Conservation (phyloP, 441 rosid species). For the Pelargonium exstipulatum region DNA sequence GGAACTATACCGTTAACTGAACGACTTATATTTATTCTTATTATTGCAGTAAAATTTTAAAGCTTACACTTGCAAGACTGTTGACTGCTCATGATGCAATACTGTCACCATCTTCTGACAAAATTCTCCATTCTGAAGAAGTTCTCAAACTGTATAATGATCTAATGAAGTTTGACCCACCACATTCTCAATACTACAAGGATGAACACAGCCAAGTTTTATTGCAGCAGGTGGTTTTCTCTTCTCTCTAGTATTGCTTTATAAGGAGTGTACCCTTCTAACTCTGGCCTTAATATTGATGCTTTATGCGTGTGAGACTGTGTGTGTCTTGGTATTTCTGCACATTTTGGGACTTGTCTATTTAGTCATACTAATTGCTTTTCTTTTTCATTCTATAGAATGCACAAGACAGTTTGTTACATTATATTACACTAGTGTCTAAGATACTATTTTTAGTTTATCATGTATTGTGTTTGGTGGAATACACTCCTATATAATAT, state of each 20-base stretch:
- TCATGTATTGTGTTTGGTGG: not conserved
- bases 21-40: slow-evolving; percentile 4
- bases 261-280: not conserved
- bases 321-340: not conserved
- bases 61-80: slow-evolving; percentile 84
- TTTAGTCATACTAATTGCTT: not conserved
- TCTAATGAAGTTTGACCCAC: slow-evolving; percentile 60
- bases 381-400: not conserved
- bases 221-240: slow-evolving; percentile 47
- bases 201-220: slow-evolving; percentile 60
- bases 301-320: slow-evolving; percentile 5
- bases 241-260: slow-evolving; percentile 11
- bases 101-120: slow-evolving; percentile 23
- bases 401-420: not conserved
- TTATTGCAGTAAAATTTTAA: slow-evolving; percentile 72
- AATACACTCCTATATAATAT: not conserved
- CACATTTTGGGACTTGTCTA: not conserved
- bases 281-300: not conserved
- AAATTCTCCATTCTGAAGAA: slow-evolving; percentile 43
- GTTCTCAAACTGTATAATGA: slow-evolving; percentile 55
- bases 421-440: not conserved
- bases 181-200: slow-evolving; percentile 66
- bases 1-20: not conserved
- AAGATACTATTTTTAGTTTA: not conserved
- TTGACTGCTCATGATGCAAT: slow-evolving; percentile 58